phyloP scores from a whole-genome alignment of 2,329 filamentous ascomycete genomes.

The Colletotrichum simmondsii region DNA sequence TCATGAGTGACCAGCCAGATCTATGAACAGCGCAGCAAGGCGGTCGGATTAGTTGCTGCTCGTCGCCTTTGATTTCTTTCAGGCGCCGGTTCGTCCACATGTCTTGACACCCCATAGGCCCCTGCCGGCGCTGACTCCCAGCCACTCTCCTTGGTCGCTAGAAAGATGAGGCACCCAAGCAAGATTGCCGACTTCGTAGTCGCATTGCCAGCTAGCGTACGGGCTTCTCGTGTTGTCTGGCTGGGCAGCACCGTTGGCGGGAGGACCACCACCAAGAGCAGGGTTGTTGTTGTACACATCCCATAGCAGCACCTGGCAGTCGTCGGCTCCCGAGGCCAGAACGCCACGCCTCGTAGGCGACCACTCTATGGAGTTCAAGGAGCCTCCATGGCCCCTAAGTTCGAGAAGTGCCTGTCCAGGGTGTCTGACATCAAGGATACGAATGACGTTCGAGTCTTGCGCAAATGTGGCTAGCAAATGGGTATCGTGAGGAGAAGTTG shows the following conservation, averaged over 20 bases:
- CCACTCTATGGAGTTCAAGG: slow-evolving; percentile 96
- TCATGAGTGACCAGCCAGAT: slow-evolving; percentile 32
- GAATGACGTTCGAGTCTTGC: slow-evolving; percentile 89
- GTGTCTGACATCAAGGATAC: slow-evolving; percentile 95
- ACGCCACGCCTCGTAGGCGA: slow-evolving; percentile 87
- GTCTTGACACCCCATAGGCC: slow-evolving; percentile 80
- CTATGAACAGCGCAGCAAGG: slow-evolving; percentile 31
- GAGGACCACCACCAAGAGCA: slow-evolving; percentile 52
- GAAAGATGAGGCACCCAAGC: slow-evolving; percentile 83
- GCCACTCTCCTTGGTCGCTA: slow-evolving; percentile 81
- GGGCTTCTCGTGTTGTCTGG: slow-evolving; percentile 73
- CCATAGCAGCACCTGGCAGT: slow-evolving; percentile 93
- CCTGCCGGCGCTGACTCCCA: slow-evolving; percentile 83
- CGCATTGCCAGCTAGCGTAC: slow-evolving; percentile 83
- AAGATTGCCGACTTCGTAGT: slow-evolving; percentile 87
- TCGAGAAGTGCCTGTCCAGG: slow-evolving; percentile 95
- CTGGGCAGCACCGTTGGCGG: slow-evolving; percentile 60
- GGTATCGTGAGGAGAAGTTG: slow-evolving; percentile 93
- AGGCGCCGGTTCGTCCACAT: slow-evolving; percentile 34
- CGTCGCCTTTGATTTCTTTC: slow-evolving; percentile 18
- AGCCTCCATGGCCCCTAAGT: slow-evolving; percentile 85
- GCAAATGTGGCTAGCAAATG: slow-evolving; percentile 98
- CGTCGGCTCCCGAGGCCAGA: slow-evolving; percentile 90
- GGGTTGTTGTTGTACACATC: slow-evolving; percentile 80
- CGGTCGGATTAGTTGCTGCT: slow-evolving; percentile 15